A percentile compares a stretch with the other conserved stretches of the same genome.
Conservation (phyloP, 2,329 filamentous ascomycete species). For the Triangularia setosa region DNA sequence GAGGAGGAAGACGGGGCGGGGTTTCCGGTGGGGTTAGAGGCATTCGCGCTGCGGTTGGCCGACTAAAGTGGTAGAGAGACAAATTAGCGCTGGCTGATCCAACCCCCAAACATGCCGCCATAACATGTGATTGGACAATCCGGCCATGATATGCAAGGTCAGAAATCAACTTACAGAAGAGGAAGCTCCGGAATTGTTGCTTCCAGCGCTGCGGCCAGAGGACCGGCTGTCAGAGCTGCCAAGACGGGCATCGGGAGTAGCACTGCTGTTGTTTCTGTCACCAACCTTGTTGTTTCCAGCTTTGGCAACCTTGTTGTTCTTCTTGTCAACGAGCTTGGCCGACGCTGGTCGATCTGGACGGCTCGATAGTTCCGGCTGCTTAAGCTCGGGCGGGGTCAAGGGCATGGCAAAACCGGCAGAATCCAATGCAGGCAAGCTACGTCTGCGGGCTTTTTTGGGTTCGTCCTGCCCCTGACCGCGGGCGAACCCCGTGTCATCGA, state of each 20-base stretch:
- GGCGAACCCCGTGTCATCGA: conserved; percentile 67
- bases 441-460: conserved; percentile 71
- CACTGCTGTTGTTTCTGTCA: conserved; percentile 28
- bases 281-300: conserved; percentile 35
- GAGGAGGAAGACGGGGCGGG: conserved; percentile 44
- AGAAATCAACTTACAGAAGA: conserved; percentile 55
- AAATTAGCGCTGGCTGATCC: conserved; percentile 45
- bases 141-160: conserved; percentile 18
- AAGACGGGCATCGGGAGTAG: conserved; percentile 40
- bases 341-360: conserved; percentile 30
- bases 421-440: conserved; percentile 71
- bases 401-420: conserved; percentile 40
- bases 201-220: conserved; percentile 49
- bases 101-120: conserved; percentile 26
- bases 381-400: conserved; percentile 36
- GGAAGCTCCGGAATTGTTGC: conserved; percentile 52
- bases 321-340: conserved; percentile 36
- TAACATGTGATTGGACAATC: conserved; percentile 43
- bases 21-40: conserved; percentile 49
- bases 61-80: conserved; percentile 45
- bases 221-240: conserved; percentile 63
- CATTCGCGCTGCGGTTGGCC: conserved; percentile 54
- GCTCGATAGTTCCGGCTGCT: conserved; percentile 34
- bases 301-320: conserved; percentile 37
- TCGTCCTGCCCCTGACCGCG: conserved; percentile 58